Percentiles rank a stretch among this genome's conserved stretches.
phyloP scores from a whole-genome alignment of 352 stramenopile genomes.

The Globisporangium irregulare region DNA sequence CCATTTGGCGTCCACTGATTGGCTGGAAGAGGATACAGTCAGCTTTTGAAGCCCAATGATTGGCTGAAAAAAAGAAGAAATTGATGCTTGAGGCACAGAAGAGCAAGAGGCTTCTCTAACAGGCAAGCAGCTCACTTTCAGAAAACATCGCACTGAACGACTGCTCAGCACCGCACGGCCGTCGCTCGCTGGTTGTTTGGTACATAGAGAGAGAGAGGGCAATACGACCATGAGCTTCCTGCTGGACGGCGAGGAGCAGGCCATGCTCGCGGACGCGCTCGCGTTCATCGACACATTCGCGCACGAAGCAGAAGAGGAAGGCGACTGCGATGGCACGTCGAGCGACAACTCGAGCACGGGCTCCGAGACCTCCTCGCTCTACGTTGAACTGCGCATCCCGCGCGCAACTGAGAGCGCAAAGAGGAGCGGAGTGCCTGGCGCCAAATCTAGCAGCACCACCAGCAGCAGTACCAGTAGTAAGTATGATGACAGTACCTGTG shows the following conservation, averaged over 20 bases:
- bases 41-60: no score
- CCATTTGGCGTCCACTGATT: no score
- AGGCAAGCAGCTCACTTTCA: not conserved
- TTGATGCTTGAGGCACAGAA: no score
- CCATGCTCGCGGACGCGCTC: slow-evolving; percentile 8
- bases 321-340: not conserved
- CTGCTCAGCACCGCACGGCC: no score
- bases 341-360: not conserved
- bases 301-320: slow-evolving; percentile 1
- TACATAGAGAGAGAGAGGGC: not conserved
- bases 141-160: not conserved
- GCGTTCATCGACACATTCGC: slow-evolving; percentile 16
- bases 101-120: no score
- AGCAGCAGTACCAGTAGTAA: not conserved
- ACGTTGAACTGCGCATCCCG: slow-evolving; percentile 7
- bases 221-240: slow-evolving; percentile 8
- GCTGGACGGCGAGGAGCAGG: slow-evolving; percentile 9
- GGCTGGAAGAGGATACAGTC: no score
- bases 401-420: not conserved
- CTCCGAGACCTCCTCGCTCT: not conserved
- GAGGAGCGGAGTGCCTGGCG: no score
- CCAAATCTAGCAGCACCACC: not conserved
- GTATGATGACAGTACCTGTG: not conserved
- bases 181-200: no score
- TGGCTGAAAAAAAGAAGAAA: no score